Percentiles rank a stretch among this genome's conserved stretches.
phyloP scores from a whole-genome alignment of 2,329 filamentous ascomycete genomes.

The Epichloe sibirici region DNA sequence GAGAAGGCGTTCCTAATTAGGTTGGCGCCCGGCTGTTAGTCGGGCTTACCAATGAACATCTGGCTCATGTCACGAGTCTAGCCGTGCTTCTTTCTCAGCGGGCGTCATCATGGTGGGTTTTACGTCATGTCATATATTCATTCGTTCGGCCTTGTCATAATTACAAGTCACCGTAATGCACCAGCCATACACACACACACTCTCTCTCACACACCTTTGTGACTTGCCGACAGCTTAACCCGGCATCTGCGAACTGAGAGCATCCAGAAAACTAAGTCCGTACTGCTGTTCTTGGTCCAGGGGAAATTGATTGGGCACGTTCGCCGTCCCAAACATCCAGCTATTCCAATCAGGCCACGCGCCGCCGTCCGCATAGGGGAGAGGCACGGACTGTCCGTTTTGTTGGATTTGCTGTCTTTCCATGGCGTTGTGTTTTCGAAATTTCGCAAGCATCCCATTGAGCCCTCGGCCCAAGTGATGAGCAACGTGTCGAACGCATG shows the following conservation, averaged over 20 bases:
- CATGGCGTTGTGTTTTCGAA: constrained; percentile 11
- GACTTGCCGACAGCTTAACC: background rate
- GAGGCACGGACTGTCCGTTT: constrained; percentile 1
- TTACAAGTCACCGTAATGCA: too few species aligned
- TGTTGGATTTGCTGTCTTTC: constrained; percentile 4
- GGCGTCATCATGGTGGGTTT: too few species aligned
- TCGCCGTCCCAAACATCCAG: constrained; percentile 15
- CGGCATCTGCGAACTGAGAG: constrained; percentile 17
- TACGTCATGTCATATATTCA: too few species aligned
- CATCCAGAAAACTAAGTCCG: constrained; percentile 14
- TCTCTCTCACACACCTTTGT: background rate
- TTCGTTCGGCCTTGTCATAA: background rate
- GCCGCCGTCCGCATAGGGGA: background rate
- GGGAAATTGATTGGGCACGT: constrained; percentile 7
- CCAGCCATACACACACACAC: background rate
- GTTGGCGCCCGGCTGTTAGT: too few species aligned
- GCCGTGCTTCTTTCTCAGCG: too few species aligned
- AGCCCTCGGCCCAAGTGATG: constrained; percentile 19
- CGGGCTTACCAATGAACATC: too few species aligned
- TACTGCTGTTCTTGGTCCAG: constrained; percentile 12
- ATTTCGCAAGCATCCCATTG: constrained; percentile 17
- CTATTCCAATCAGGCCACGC: constrained; percentile 12
- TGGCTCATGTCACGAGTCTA: too few species aligned
- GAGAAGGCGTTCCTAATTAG: too few species aligned
- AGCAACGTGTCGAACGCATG: constrained; percentile 17